Evolutionary conservation across 176 grass and related monocot species (phyloP).

Genomic region (Rhipidocladum racemiflorum): DNA sequence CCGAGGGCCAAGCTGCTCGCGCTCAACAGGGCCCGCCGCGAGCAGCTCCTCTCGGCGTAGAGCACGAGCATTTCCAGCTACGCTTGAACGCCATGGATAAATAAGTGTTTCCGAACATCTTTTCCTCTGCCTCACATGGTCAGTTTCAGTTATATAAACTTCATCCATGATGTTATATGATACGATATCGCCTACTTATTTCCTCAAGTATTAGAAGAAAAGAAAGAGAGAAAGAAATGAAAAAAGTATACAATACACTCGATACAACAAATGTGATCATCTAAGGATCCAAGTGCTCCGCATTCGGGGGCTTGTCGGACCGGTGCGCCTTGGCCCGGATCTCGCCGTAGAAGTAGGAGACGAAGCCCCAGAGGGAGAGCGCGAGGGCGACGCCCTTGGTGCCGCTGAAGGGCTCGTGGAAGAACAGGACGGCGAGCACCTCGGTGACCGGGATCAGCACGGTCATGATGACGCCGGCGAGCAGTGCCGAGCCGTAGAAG

Average conservation of each 20-base stretch:
- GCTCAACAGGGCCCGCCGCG: slow-evolving; percentile 36
- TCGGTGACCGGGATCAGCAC: slow-evolving; percentile 67
- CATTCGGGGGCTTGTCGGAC: neutral
- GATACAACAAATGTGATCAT: neutral
- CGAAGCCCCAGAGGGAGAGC: slow-evolving; percentile 75
- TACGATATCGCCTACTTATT: slow-evolving; percentile 4
- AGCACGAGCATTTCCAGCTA: neutral
- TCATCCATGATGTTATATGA: neutral
- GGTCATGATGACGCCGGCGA: slow-evolving; percentile 67
- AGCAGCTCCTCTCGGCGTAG: slow-evolving; percentile 38
- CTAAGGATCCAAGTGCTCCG: slow-evolving; percentile 32
- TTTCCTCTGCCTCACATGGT: neutral
- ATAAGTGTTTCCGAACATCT: neutral
- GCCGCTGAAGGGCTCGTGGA: slow-evolving; percentile 62
- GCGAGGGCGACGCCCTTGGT: slow-evolving; percentile 70
- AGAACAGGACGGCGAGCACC: slow-evolving; percentile 66
- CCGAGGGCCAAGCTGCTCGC: slow-evolving; percentile 46
- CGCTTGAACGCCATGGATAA: neutral
- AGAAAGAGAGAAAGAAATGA: neutral
- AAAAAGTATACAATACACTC: neutral
- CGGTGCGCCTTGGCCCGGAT: slow-evolving; percentile 27
- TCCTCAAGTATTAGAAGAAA: neutral
- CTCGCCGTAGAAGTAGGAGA: slow-evolving; percentile 87
- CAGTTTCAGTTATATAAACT: neutral
- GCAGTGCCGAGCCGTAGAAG: slow-evolving; percentile 71